A percentile compares a stretch with the other conserved stretches of the same genome.
Evolutionary conservation across 2,329 filamentous ascomycete species (phyloP).

Genomic region (Colletotrichum endophyticum): DNA sequence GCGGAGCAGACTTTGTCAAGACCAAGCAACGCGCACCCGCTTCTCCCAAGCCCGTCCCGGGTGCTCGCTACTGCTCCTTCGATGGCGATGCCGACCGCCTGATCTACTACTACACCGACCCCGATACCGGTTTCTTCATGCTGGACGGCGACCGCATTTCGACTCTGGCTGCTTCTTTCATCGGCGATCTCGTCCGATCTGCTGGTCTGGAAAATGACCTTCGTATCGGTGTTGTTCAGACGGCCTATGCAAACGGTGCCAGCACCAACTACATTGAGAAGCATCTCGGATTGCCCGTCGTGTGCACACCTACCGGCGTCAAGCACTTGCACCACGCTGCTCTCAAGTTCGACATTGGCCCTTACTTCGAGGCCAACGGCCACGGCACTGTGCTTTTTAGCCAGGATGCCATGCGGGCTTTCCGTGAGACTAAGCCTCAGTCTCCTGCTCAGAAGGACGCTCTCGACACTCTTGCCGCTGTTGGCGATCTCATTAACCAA

Average conservation of each 20-base stretch:
- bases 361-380: conserved; percentile 98
- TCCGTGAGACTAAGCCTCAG: conserved; percentile 81
- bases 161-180: conserved; percentile 90
- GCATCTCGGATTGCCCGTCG: conserved; percentile 84
- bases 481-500: conserved; percentile 95
- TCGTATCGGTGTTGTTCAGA: conserved; percentile 94
- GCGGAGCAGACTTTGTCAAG: conserved; percentile 96
- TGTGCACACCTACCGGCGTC: conserved; percentile 93
- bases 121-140: conserved; percentile 84
- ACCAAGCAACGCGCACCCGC: conserved; percentile 92
- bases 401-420: conserved; percentile 77
- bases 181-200: conserved; percentile 83
- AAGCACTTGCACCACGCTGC: conserved; percentile 99
- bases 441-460: conserved; percentile 92
- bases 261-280: conserved; percentile 92
- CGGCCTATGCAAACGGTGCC: conserved; percentile 95
- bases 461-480: conserved; percentile 80
- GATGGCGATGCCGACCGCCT: conserved; percentile 96
- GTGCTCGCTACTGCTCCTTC: conserved; percentile 85
- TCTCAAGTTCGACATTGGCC: conserved; percentile 90
- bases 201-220: conserved; percentile 81
- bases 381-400: conserved; percentile 98
- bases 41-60: conserved; percentile 75
- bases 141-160: conserved; percentile 97
- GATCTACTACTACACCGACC: conserved; percentile 92